These are phyloP conservation scores for Prunus mira DNA, from an alignment of 306 rosid species.

Conservation along the genomic window DNA sequence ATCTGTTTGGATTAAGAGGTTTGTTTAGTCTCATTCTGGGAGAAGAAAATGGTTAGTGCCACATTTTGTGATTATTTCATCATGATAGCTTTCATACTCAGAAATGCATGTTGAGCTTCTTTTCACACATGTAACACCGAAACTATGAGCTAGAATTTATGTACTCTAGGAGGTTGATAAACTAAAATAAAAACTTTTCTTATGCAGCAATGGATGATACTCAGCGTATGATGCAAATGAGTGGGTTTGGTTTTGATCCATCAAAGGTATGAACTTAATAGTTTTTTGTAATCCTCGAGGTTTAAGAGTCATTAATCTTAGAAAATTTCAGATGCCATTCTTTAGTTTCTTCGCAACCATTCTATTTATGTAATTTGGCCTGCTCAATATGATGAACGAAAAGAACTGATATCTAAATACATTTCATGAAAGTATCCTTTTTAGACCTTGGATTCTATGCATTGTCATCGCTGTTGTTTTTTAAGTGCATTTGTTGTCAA, in stretches of 20 bases:
- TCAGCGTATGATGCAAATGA: slow-evolving; percentile 99
- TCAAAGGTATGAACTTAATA: slow-evolving; percentile 57
- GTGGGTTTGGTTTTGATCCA: slow-evolving; percentile 96
- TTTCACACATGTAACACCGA: not conserved
- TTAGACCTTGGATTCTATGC: not conserved
- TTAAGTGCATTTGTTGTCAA: not conserved
- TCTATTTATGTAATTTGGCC: not conserved
- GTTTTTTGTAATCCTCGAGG: slow-evolving; percentile 9
- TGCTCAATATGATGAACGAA: not conserved
- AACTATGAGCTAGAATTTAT: not conserved
- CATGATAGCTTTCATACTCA: not conserved
- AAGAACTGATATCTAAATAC: not conserved
- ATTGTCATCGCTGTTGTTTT: not conserved
- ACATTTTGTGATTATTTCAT: slow-evolving; percentile 3
- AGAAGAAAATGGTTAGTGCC: slow-evolving; percentile 90
- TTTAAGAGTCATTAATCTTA: slow-evolving; percentile 5
- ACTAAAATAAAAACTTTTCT: slow-evolving; percentile 24
- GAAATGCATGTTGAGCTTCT: not conserved
- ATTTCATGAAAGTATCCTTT: not conserved
- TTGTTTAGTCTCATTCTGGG: slow-evolving; percentile 97
- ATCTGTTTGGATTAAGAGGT: slow-evolving; percentile 95
- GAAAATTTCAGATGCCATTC: not conserved
- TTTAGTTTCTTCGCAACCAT: not conserved
- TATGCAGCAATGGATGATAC: slow-evolving; percentile 93
- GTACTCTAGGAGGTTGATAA: slow-evolving; percentile 12